Evolutionary conservation across 106 monocot genomes (phyloP).

Genomic region (Posidonia australis): DNA sequence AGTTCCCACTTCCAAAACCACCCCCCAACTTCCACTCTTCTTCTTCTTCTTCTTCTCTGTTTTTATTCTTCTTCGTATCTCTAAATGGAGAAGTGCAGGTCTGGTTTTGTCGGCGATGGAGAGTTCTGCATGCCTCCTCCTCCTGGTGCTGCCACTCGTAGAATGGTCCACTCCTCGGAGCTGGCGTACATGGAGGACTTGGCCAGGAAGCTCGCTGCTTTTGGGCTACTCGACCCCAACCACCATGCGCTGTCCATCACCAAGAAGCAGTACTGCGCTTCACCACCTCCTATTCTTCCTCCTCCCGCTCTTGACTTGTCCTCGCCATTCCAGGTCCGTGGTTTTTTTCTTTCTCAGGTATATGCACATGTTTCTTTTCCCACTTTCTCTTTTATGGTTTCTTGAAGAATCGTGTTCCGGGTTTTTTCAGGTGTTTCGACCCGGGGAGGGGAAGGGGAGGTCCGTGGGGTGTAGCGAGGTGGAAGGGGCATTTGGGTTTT

Average conservation of each 20-base stretch:
- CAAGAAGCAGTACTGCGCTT: background rate
- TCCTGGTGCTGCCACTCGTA: too few relatives aligned
- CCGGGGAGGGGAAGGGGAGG: too few relatives aligned
- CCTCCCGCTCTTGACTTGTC: background rate
- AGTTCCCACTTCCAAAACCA: too few relatives aligned
- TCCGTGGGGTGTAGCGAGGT: background rate
- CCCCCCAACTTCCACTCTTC: too few relatives aligned
- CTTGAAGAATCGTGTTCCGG: background rate
- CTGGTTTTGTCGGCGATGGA: too few relatives aligned
- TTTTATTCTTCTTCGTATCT: too few relatives aligned
- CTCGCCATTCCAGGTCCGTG: background rate
- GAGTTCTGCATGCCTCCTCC: too few relatives aligned
- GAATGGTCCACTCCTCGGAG: background rate
- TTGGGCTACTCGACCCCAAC: slow-evolving; percentile 1
- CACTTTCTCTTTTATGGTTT: background rate
- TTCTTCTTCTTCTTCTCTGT: too few relatives aligned
- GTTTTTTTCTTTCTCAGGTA: background rate
- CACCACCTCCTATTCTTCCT: background rate
- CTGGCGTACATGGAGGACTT: slow-evolving; percentile 8
- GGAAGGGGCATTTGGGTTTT: background rate
- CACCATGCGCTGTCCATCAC: background rate
- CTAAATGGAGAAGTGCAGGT: too few relatives aligned
- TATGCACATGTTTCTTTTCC: background rate
- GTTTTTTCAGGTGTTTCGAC: background rate
- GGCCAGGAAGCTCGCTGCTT: slow-evolving; percentile 8